Evolutionary conservation across 129 eudicot species (phyloP).

Genomic region (Mikania micrantha): DNA sequence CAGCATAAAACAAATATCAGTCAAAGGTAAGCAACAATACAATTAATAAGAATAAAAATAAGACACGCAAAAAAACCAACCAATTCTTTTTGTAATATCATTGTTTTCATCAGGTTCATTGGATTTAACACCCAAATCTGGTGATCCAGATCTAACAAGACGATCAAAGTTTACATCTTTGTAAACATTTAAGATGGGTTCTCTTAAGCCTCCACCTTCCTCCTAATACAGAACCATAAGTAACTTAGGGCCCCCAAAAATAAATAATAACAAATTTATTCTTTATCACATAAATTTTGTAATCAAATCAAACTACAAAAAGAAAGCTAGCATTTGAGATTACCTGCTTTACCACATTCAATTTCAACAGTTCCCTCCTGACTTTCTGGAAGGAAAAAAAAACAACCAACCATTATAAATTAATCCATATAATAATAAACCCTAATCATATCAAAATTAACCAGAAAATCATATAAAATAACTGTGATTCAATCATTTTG

Average conservation of each 20-base stretch:
- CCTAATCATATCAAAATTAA: constrained; percentile 9
- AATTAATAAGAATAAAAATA: background rate
- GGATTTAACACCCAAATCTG: constrained; percentile 15
- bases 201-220: constrained; percentile 47
- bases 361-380: constrained; percentile 53
- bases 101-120: constrained; percentile 21
- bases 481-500: background rate
- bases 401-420: background rate
- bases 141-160: constrained; percentile 23
- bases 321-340: background rate
- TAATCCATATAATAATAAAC: background rate
- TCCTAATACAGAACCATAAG: constrained; percentile 33
- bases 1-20: background rate
- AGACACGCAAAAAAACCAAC: constrained; percentile 24
- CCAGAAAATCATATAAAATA: background rate
- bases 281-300: background rate
- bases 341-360: constrained; percentile 65
- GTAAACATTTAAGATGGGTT: constrained; percentile 56
- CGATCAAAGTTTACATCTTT: constrained; percentile 47
- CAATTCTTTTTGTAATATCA: constrained; percentile 26
- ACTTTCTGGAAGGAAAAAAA: constrained; percentile 42
- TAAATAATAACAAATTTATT: background rate
- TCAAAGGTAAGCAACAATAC: background rate
- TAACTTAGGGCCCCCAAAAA: constrained; percentile 9
- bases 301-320: background rate